Evolutionary conservation across 2,329 filamentous ascomycete genomes (phyloP), one percentile per base, ranked within the genome.

Genomic region (Thelonectria olida): DNA sequence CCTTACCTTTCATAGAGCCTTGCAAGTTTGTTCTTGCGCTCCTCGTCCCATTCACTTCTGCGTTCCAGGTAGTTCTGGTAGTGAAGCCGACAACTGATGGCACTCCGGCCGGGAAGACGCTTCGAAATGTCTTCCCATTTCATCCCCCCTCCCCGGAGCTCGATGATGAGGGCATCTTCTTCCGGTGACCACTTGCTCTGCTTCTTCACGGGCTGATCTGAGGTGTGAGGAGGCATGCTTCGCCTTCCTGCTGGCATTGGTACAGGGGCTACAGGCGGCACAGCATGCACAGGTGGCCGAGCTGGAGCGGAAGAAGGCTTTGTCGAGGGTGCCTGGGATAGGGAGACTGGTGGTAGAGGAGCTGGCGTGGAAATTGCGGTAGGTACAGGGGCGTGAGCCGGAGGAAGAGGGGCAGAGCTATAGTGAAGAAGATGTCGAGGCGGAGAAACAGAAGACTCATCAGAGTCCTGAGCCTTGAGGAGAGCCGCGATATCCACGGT

Each of bases 111-210:
- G 3, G 93, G 94, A 50, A 98, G 82, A 55, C 90, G 88, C 81
- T 95, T 96, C 64, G 93, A 96, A 72, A 98, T 97, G 77, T 98
- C 95, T 75, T 98, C 95, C 96, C 95, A 98, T 76, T 98, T 98
- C 93, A 97, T 97, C 8, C 92, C 92, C 70, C 90, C 90, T 36
- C 93, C 92, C 59, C 95, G 88, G 64, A 98, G 86, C 76, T 96
- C 92, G 71, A 97, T 97, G 70, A 97, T 97, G 49, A 96, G 82
- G n/a, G 91, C 88, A 77, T 98, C 93, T 77, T 98, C 95, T 64
- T 97, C 93, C 1, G 91, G 84, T 5, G 92, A 96, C 96, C 96
- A 98, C 79, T 98, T 98, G 74, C 92, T 97, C 78, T 97, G 93
- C 80, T 95, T 96, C 82, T 96, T 97, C 31, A 92, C 92, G 19